Conservation (phyloP, 306 rosid genomes). For the Oxytropis ochrocephala region DNA sequence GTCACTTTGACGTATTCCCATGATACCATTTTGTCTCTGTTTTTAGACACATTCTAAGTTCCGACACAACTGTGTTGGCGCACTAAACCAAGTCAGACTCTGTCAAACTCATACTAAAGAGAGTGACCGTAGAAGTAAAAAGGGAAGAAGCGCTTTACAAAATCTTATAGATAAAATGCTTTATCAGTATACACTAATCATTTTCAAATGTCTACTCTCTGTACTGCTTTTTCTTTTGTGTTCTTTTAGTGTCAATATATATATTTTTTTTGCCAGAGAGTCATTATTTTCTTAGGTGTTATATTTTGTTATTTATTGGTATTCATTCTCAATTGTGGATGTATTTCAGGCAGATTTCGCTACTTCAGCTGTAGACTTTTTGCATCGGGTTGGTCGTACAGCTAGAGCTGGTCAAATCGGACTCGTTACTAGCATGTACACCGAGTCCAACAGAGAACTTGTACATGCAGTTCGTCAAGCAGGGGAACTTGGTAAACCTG, state of each 20-base stretch:
- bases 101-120: too few species aligned
- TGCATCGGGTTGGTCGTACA: conserved; percentile 88
- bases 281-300: not conserved
- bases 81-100: too few species aligned
- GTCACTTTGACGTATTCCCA: too few species aligned
- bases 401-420: conserved; percentile 95
- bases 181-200: too few species aligned
- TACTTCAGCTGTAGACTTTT: conserved; percentile 88
- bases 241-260: not conserved
- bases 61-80: too few species aligned
- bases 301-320: not conserved
- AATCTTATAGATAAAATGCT: too few species aligned
- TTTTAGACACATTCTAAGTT: too few species aligned
- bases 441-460: conserved; percentile 75
- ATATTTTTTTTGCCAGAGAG: too few species aligned
- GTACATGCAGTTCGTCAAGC: conserved; percentile 76
- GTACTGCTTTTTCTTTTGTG: not conserved
- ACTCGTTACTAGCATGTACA: conserved; percentile 71
- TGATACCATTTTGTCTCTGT: too few species aligned
- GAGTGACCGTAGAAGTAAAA: too few species aligned
- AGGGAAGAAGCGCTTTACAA: too few species aligned
- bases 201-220: too few species aligned
- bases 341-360: conserved; percentile 85
- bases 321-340: conserved; percentile 22
- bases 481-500: conserved; percentile 63